Percentiles rank a stretch among this genome's conserved stretches.
phyloP scores from a whole-genome alignment of 495 filamentous ascomycete genomes.

The Bathelium albidoporum region DNA sequence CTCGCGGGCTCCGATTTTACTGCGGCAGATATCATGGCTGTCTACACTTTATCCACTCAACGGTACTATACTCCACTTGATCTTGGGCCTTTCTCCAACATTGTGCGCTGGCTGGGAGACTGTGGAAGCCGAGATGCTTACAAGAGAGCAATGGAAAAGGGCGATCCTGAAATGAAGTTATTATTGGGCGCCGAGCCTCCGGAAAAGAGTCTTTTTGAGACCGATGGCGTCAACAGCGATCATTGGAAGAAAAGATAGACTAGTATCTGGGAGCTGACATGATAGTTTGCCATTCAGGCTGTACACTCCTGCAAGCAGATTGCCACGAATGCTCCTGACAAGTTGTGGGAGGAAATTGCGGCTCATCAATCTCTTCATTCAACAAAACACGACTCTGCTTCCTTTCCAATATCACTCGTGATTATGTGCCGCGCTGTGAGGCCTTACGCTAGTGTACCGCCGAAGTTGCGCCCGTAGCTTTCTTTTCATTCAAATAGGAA shows the following conservation, averaged over 20 bases:
- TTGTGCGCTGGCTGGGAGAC: slow-evolving; percentile 37
- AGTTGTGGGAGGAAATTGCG: too few relatives aligned
- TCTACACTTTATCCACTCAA: slow-evolving; percentile 46
- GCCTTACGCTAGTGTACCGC: too few relatives aligned
- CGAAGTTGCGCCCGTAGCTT: too few relatives aligned
- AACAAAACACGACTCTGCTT: too few relatives aligned
- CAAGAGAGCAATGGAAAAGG: slow-evolving; percentile 15
- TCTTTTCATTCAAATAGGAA: too few relatives aligned
- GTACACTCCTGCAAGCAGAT: too few relatives aligned
- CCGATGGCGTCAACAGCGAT: not conserved
- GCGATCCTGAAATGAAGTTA: slow-evolving; percentile 13
- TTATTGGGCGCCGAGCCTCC: not conserved
- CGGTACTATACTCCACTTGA: slow-evolving; percentile 39
- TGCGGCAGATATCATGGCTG: slow-evolving; percentile 50
- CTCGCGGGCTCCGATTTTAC: slow-evolving; percentile 52
- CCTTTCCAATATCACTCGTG: too few relatives aligned
- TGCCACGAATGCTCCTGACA: too few relatives aligned
- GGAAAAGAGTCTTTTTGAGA: slow-evolving; percentile 4
- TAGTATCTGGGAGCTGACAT: too few relatives aligned
- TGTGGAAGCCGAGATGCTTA: slow-evolving; percentile 11
- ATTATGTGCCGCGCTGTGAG: too few relatives aligned
- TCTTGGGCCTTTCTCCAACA: slow-evolving; percentile 33
- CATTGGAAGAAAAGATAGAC: slow-evolving; percentile 6
- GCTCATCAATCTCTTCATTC: too few relatives aligned
- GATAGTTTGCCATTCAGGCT: too few relatives aligned